These are phyloP conservation scores for Panellus pusillus DNA, from an alignment of 768 basidiomycete species.

Conservation along the genomic window DNA sequence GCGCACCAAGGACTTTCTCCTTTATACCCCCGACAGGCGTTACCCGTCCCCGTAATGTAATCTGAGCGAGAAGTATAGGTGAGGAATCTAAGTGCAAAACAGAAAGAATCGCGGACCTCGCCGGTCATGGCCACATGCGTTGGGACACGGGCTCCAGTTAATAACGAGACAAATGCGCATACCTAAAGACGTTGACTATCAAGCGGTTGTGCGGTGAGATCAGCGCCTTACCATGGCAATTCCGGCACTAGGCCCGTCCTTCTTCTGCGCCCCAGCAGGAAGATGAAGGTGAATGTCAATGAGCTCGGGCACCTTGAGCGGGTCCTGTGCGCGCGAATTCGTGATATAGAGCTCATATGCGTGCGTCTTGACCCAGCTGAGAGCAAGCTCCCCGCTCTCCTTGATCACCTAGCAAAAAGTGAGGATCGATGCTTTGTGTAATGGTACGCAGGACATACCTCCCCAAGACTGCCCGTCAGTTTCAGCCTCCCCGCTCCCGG, in stretches of 20 bases:
- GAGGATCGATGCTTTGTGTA: neutral
- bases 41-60: constrained; percentile 80
- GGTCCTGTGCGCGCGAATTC: constrained; percentile 64
- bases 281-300: constrained; percentile 89
- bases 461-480: constrained; percentile 83
- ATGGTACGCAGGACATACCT: constrained; percentile 36
- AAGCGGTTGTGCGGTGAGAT: neutral
- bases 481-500: constrained; percentile 76
- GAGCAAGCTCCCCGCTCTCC: constrained; percentile 85
- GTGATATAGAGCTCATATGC: constrained; percentile 82
- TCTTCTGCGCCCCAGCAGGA: constrained; percentile 88
- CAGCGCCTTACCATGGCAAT: constrained; percentile 69
- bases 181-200: constrained; percentile 40
- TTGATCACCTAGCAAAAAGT: constrained; percentile 64
- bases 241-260: constrained; percentile 91
- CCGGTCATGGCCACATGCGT: constrained; percentile 86
- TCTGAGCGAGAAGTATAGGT: constrained; percentile 34
- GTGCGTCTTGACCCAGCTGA: constrained; percentile 91
- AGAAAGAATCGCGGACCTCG: constrained; percentile 43
- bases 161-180: constrained; percentile 83
- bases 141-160: constrained; percentile 75
- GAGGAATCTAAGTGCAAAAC: constrained; percentile 11
- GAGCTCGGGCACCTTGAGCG: constrained; percentile 67
- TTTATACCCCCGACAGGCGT: constrained; percentile 90
- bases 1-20: constrained; percentile 88